Evolutionary conservation across 495 filamentous ascomycete genomes (phyloP), one percentile per base, ranked within the genome.

Genomic region (Penicillium nucicola): DNA sequence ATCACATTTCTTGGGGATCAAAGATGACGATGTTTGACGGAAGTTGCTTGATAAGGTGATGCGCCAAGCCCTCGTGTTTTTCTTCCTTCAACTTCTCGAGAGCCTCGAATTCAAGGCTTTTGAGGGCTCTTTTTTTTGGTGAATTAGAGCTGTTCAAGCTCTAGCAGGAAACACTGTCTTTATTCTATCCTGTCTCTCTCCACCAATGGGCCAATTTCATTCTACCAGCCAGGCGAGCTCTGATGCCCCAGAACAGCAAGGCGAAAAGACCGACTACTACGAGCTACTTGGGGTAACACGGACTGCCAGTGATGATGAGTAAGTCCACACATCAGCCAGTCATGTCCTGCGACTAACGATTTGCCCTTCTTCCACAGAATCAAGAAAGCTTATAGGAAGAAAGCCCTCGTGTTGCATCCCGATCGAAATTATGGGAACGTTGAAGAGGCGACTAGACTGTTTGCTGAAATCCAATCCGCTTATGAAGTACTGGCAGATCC

Each of bases 401-500:
- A 90, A 66, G 93, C 93, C 2, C 81, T 99, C 25, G 91, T 96
- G 64, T 73, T 96, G 3, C 93, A 99, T 65, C 93, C 93, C 2
- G 93, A 99, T 66, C 87, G 92, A 54, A 99, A 99, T 68, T 89
- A 84, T 67, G 88, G 87, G 50, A 85, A 96, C 62, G 83, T 83
- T 44, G 90, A 93, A 53, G 82, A 83, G 52, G 82, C 92, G 7
- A 98, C 93, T 0, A 75, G 71, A 50, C 82, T 84, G 15, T 99
- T 99, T 64, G 90, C 92, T 37, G 90, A 93, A 57, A 79, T 97
- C 19, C 92, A 96, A 64, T 78, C 90, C 9, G 93, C 93, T 32
- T 96, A 97, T 67, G 91, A 97, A 63, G 83, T 97, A 17, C 84
- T 99, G 2, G 95, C 91, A 13, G 95, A 99, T 65, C 84, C 89